These are phyloP conservation scores for Gypsophila paniculata DNA, from an alignment of 179 eudicot species.

Conservation along the genomic window DNA sequence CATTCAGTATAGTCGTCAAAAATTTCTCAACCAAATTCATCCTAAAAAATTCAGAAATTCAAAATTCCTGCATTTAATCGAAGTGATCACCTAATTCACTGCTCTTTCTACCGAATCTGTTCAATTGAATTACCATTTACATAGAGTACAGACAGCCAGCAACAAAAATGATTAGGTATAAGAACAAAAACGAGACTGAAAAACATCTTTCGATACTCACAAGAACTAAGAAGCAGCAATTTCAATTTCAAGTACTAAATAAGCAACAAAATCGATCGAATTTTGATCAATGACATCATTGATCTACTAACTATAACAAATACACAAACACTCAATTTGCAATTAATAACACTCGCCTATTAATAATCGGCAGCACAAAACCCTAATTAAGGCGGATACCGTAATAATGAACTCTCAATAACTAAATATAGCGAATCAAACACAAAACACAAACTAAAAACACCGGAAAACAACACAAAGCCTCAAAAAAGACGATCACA, in stretches of 20 bases:
- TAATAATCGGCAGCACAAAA: too few species aligned
- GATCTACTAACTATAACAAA: neutral
- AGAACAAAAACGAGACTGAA: neutral
- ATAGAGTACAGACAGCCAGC: neutral
- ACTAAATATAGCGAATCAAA: too few species aligned
- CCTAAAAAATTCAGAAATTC: neutral
- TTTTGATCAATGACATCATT: neutral
- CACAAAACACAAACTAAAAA: too few species aligned
- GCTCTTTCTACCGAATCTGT: neutral
- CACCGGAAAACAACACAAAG: too few species aligned
- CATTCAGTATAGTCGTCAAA: constrained; percentile 1
- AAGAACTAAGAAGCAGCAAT: neutral
- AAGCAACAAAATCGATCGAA: neutral
- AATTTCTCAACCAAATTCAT: neutral
- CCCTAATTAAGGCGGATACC: too few species aligned
- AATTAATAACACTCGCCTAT: too few species aligned
- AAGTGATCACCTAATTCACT: neutral
- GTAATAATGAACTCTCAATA: too few species aligned
- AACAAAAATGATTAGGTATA: neutral
- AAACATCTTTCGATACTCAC: neutral
- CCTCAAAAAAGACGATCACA: too few species aligned
- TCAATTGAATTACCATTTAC: neutral
- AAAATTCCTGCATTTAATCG: neutral
- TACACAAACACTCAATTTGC: neutral
- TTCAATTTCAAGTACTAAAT: neutral